These are phyloP conservation scores for Ganoderma meredithae DNA, from an alignment of 1,284 basidiomycete genomes.

Conservation along the genomic window DNA sequence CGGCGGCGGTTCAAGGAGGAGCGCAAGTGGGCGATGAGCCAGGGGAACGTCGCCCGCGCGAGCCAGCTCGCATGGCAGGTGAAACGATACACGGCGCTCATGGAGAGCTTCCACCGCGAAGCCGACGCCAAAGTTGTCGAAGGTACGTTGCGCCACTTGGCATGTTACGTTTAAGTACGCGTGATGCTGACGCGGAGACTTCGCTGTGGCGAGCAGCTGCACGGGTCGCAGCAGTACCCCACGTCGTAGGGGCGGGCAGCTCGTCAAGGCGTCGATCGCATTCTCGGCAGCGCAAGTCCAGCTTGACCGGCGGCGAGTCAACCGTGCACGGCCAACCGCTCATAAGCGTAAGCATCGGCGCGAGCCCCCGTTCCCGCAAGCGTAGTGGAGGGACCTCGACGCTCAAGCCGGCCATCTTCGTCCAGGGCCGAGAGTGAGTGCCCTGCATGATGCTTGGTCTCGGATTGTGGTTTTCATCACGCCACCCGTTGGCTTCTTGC, in stretches of 20 bases:
- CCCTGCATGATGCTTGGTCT: conserved; percentile 20
- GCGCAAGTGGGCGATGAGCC: conserved; percentile 81
- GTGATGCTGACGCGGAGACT: conserved; percentile 3
- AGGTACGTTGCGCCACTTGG: conserved; percentile 49
- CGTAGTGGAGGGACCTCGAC: conserved; percentile 38
- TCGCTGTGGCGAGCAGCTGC: conserved; percentile 33
- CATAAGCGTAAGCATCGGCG: conserved; percentile 39
- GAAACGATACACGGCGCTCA: conserved; percentile 76
- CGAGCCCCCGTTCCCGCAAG: conserved; percentile 36
- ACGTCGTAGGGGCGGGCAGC: conserved; percentile 14
- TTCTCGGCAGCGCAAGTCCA: conserved; percentile 31
- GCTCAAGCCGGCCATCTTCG: conserved; percentile 42
- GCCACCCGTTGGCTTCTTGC: conserved; percentile 1
- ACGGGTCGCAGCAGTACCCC: conserved; percentile 32
- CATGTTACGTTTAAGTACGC: too few species aligned
- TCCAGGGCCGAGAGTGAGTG: conserved; percentile 40
- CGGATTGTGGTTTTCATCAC: conserved; percentile 1
- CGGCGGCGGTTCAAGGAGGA: conserved; percentile 83
- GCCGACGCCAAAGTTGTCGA: conserved; percentile 77
- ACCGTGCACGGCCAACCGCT: conserved; percentile 29
- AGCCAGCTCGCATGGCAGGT: conserved; percentile 83
- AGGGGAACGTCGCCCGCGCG: conserved; percentile 76
- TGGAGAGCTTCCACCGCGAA: conserved; percentile 80
- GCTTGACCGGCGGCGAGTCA: conserved; percentile 16
- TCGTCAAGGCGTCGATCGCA: conserved; percentile 33